phyloP scores from a whole-genome alignment of 2,329 filamentous ascomycete genomes.

The Calonectria pauciramosa region DNA sequence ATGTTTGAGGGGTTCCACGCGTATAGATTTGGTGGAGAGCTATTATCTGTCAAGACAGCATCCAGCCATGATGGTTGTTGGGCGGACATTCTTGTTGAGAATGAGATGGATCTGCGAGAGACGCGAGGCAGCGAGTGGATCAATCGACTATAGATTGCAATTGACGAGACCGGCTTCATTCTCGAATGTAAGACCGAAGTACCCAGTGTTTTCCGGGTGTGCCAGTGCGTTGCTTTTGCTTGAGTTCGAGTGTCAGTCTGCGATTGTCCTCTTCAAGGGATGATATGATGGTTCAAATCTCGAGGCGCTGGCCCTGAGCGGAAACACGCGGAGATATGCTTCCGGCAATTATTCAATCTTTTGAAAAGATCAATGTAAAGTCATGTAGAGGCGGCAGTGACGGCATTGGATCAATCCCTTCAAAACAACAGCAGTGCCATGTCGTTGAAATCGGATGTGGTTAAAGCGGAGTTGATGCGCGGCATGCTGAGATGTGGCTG shows the following conservation, averaged over 20 bases:
- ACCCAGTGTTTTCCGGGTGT: neutral
- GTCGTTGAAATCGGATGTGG: slow-evolving; percentile 35
- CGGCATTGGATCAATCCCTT: neutral
- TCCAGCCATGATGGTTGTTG: slow-evolving; percentile 52
- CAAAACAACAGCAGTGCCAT: neutral
- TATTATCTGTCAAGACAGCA: slow-evolving; percentile 42
- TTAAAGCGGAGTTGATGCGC: slow-evolving; percentile 38
- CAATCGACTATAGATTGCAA: neutral
- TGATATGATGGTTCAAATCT: neutral
- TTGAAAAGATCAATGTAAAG: neutral
- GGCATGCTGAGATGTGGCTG: slow-evolving; percentile 36
- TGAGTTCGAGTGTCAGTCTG: neutral
- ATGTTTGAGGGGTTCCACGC: slow-evolving; percentile 53
- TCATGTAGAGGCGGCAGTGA: neutral
- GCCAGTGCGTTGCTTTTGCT: neutral
- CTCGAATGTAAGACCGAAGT: neutral
- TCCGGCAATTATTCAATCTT: neutral
- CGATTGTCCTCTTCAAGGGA: neutral
- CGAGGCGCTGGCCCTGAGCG: neutral
- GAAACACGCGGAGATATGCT: neutral
- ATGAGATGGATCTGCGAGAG: neutral
- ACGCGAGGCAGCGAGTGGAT: neutral
- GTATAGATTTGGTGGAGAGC: slow-evolving; percentile 52
- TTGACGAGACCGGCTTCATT: slow-evolving; percentile 4
- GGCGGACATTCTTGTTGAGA: slow-evolving; percentile 40